Evolutionary conservation across 805 yeast species (phyloP).

Genomic region (Nakazawaea pomicola): DNA sequence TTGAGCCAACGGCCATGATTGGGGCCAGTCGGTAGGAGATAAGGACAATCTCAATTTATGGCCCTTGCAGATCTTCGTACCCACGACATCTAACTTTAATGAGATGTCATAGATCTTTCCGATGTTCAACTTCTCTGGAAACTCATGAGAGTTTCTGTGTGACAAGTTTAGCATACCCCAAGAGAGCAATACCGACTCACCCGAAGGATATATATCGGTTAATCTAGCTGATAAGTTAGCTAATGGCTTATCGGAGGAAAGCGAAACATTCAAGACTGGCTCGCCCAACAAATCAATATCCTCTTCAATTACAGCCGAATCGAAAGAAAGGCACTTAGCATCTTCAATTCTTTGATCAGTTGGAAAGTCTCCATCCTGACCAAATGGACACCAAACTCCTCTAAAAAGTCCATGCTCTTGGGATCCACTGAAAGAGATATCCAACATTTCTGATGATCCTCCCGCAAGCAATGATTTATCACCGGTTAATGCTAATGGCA

Average conservation of each 20-base stretch:
- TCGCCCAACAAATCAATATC: conserved; percentile 31
- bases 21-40: conserved; percentile 45
- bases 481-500: conserved; percentile 15
- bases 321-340: conserved; percentile 32
- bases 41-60: conserved; percentile 35
- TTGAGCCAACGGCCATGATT: conserved; percentile 40
- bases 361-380: conserved; percentile 41
- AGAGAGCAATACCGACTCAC: conserved; percentile 33
- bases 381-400: conserved; percentile 44
- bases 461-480: conserved; percentile 12
- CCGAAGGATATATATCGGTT: conserved; percentile 35
- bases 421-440: conserved; percentile 25
- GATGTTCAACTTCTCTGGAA: conserved; percentile 30
- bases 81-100: conserved; percentile 35
- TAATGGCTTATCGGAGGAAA: conserved; percentile 31
- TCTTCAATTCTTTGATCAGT: conserved; percentile 39
- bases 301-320: conserved; percentile 22
- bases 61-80: conserved; percentile 30
- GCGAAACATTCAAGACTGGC: conserved; percentile 27
- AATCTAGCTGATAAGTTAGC: conserved; percentile 37
- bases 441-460: conserved; percentile 2
- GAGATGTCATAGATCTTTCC: conserved; percentile 29
- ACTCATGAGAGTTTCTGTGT: conserved; percentile 36
- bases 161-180: conserved; percentile 42
- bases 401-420: conserved; percentile 38